phyloP scores from a whole-genome alignment of 2,329 filamentous ascomycete genomes.

The Pyrenochaeta sp. region DNA sequence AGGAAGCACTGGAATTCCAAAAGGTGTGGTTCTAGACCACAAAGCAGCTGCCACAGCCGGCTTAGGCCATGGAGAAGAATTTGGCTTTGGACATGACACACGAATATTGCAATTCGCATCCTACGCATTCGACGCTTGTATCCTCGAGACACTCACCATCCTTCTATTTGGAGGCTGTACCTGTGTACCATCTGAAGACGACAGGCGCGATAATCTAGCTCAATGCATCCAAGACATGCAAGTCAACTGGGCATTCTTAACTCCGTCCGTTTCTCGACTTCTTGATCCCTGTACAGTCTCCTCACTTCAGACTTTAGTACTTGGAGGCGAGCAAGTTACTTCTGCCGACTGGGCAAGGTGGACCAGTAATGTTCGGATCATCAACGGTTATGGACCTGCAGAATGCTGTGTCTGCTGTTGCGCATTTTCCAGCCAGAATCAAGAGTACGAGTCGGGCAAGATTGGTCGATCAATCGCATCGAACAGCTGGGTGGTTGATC shows the following conservation, averaged over 20 bases:
- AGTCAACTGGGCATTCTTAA: not conserved
- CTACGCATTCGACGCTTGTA: not conserved
- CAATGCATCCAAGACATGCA: constrained; percentile 52
- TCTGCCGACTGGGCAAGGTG: too few species aligned
- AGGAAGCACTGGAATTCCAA: constrained; percentile 53
- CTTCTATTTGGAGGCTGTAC: not conserved
- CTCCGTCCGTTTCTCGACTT: constrained; percentile 22
- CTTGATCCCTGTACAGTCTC: not conserved
- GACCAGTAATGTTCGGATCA: too few species aligned
- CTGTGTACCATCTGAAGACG: not conserved
- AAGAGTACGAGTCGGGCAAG: not conserved
- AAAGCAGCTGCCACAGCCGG: constrained; percentile 48
- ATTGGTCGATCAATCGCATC: not conserved
- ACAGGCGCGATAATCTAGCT: constrained; percentile 40
- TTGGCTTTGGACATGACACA: not conserved
- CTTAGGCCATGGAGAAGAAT: too few species aligned
- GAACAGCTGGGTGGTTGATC: not conserved
- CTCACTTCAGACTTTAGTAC: not conserved
- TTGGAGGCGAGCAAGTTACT: not conserved
- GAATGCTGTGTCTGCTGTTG: too few species aligned
- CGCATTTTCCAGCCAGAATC: too few species aligned
- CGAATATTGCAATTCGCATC: not conserved
- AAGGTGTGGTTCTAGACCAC: constrained; percentile 69
- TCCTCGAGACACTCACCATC: not conserved
- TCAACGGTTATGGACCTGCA: too few species aligned